phyloP scores from a whole-genome alignment of 2,329 filamentous ascomycete species.

The Tolypocladium nubicola region DNA sequence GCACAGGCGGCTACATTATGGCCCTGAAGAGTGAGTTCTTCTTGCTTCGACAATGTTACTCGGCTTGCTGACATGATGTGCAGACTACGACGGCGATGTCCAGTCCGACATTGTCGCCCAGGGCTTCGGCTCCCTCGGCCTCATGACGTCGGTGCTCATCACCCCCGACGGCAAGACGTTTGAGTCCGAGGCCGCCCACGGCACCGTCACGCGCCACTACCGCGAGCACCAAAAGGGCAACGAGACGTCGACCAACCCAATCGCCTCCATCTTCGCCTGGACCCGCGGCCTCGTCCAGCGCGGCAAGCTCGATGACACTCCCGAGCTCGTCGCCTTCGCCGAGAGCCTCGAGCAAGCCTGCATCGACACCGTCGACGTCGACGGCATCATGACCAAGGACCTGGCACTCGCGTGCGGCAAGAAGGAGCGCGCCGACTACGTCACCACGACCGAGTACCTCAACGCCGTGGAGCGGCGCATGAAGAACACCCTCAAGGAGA shows the following conservation, averaged over 20 bases:
- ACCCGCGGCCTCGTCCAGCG: conserved; percentile 89
- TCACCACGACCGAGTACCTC: conserved; percentile 86
- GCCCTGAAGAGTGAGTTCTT: conserved; percentile 80
- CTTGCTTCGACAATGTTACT: neutral
- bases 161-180: conserved; percentile 95
- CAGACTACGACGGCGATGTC: conserved; percentile 97
- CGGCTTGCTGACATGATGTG: neutral
- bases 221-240: conserved; percentile 97
- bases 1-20: conserved; percentile 90
- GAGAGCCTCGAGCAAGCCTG: conserved; percentile 88
- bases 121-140: conserved; percentile 92
- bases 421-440: conserved; percentile 73
- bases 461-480: conserved; percentile 84
- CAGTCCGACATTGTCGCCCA: conserved; percentile 98
- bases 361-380: conserved; percentile 84
- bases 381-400: conserved; percentile 99
- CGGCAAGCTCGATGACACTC: conserved; percentile 85
- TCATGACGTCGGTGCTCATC: conserved; percentile 97
- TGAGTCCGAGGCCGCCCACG: conserved; percentile 95
- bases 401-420: conserved; percentile 90
- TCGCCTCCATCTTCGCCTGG: conserved; percentile 98
- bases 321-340: conserved; percentile 82
- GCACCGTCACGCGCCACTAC: conserved; percentile 96
- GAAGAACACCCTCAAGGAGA: conserved; percentile 68
- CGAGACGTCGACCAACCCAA: conserved; percentile 96